Base-by-base conservation (phyloP, 108 stramenopile genomes). In the Pseudonitzschia delicatissima region DNA sequence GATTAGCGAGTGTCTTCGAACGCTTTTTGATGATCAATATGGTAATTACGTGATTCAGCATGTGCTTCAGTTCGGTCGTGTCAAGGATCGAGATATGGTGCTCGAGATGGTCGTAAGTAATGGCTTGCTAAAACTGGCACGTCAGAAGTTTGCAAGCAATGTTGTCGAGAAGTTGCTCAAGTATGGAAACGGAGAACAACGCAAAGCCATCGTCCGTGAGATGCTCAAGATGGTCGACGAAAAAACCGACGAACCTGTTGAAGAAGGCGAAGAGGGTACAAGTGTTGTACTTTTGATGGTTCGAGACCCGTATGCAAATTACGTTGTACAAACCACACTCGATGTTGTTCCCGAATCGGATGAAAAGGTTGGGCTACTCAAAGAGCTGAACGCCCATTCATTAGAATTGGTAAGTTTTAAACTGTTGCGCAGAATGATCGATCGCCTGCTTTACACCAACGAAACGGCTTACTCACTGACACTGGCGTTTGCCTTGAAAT, bases 111-210 rank as follows among this genome's bases (percentile, higher is more conserved):
- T 95, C 42, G 81, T 97, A 18, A 77, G 78, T 13, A 85, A 82
- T 55, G 91, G 93, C 26, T 63, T 97, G 36, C 64, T 97, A 67
- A 80, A 86, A 45, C 82, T 96, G 21, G 92, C 95, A n/a, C 84
- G 89, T 32, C 98, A 98, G 78, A 98, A 98, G 72, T 97, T 97
- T 77, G 96, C 98, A 18, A 94, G 92, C 45, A 98, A 98, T 62
- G 98, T 98, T 45, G 95, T 98, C 5, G 98, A 98, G 67, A 96
- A 96, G 62, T 78, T 96, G 52, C 80, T 98, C 23, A 94, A 97
- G 80, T 97, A 90, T 69, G 96, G 96, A 18, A 93, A 80, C 45
- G 67, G 72, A 23, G 64, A 81, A 52, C 95, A 97, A 50, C 76
- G 98, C 28, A 85, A 76, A 66, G 55, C 79, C 9, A 74, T 92